These are phyloP conservation scores for Kondoa malvinella DNA, from an alignment of 768 basidiomycete species.

Conservation along the genomic window DNA sequence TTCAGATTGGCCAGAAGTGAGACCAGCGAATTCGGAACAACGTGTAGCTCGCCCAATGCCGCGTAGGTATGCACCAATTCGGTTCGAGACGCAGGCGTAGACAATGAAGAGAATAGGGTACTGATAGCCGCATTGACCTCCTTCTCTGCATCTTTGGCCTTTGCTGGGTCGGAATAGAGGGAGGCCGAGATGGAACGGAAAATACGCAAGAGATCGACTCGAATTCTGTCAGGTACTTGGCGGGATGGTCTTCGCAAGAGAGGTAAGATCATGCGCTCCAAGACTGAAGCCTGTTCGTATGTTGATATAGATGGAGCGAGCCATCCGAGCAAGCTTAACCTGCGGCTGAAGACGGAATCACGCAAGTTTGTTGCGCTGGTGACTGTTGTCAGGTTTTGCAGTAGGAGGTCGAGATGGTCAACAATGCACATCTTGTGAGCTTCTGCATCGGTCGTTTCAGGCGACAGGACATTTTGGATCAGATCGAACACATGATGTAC, in stretches of 20 bases:
- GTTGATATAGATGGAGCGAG: constrained; percentile 59
- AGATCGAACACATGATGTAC: constrained; percentile 69
- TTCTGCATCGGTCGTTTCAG: constrained; percentile 35
- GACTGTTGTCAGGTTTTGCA: constrained; percentile 54
- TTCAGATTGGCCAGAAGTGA: constrained; percentile 53
- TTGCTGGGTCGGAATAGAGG: constrained; percentile 32
- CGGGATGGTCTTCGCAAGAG: constrained; percentile 60
- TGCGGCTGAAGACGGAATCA: constrained; percentile 51
- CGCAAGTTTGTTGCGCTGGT: constrained; percentile 28
- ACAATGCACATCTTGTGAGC: constrained; percentile 44
- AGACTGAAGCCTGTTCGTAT: constrained; percentile 50
- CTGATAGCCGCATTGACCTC: constrained; percentile 43
- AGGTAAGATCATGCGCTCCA: constrained; percentile 58
- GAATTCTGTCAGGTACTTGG: constrained; percentile 66
- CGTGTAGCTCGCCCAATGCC: constrained; percentile 39
- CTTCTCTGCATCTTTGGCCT: constrained; percentile 26
- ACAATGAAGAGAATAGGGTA: constrained; percentile 57
- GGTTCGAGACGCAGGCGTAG: constrained; percentile 52
- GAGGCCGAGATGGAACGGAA: constrained; percentile 49
- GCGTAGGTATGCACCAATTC: constrained; percentile 52
- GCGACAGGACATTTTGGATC: constrained; percentile 46
- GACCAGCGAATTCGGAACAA: constrained; percentile 38
- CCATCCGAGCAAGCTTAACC: constrained; percentile 61
- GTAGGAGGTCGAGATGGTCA: constrained; percentile 53
- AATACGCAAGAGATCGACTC: constrained; percentile 61